Evolutionary conservation across 306 rosid genomes (phyloP), one percentile per base, ranked within the genome.

Genomic region (Prunus mume): DNA sequence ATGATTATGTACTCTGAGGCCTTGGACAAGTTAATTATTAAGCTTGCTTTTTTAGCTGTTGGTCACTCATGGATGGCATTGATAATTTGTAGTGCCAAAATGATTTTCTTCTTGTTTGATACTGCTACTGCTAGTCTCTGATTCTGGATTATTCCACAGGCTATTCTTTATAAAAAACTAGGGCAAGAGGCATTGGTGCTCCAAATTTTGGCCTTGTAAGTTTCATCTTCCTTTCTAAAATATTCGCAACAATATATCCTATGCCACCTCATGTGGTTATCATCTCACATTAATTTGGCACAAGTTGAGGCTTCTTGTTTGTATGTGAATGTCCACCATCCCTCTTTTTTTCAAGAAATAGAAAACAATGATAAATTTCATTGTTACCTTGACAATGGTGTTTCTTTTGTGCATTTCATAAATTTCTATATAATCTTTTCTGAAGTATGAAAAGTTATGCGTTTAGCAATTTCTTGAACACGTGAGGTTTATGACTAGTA

Each of bases 111-210:
- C 43, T 55, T 74, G 52, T 46, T 50, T 54, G 54, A 30, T 34
- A 51, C 10, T 61, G 45, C 77, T 54, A 68, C 68, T 79, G 27
- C 56, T 28, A 55, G n/a, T 47, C 73, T 76, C 50, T 81, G 58
- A 68, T 75, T 73, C 32, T 79, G 71, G 76, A 38, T 47, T 81
- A 73, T 68, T 71, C 55, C 58, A 81, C 92, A 95, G 98, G 97
- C 98, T 66, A 90, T 95, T 84, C 89, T 95, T 30, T 95, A 95
- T 88, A 90, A 94, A 76, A 92, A 89, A 88, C 89, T 95, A 72
- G 98, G 98, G 83, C 97, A 95, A 69, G 98, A 95, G 91, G 86
- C 90, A 38, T 80, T 92, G 87, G 98, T 95, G 60, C 97, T 95
- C 84, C 97, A 87, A 81, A 95, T 95, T 78, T 84, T 95, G 91